Evolutionary conservation across 495 filamentous ascomycete species (phyloP).

Genomic region (Hypoxylon rickii): DNA sequence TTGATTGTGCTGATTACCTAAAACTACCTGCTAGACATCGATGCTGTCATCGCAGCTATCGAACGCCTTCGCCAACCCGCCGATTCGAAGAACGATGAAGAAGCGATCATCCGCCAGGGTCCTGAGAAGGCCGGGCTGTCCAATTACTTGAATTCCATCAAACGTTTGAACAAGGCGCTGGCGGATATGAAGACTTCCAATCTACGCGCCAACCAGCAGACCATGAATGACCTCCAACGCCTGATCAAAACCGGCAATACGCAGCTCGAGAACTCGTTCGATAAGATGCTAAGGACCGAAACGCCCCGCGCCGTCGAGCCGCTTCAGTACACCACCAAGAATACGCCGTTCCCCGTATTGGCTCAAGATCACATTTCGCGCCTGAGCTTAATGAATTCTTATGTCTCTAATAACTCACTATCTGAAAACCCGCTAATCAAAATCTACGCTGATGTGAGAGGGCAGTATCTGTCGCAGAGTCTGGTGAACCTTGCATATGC

Average conservation of each 20-base stretch:
- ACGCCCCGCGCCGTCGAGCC: constrained; percentile 80
- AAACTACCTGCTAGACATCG: constrained; percentile 65
- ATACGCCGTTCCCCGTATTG: constrained; percentile 57
- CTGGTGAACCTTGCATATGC: constrained; percentile 85
- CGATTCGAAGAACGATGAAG: constrained; percentile 85
- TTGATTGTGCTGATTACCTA: constrained; percentile 7
- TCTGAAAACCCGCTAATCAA: constrained; percentile 68
- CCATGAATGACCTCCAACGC: constrained; percentile 75
- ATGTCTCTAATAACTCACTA: constrained; percentile 52
- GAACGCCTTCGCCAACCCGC: constrained; percentile 85
- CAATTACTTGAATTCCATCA: constrained; percentile 87
- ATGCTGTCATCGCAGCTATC: constrained; percentile 81
- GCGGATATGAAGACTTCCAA: constrained; percentile 82
- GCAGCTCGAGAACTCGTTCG: constrained; percentile 81
- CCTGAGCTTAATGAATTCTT: constrained; percentile 57
- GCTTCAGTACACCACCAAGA: constrained; percentile 90
- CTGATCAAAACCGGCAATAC: constrained; percentile 77
- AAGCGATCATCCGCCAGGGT: constrained; percentile 84
- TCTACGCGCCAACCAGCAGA: constrained; percentile 86
- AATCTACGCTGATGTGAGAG: constrained; percentile 83
- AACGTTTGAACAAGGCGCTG: constrained; percentile 81
- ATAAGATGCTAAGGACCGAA: constrained; percentile 69
- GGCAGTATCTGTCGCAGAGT: constrained; percentile 78
- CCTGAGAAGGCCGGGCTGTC: constrained; percentile 78
- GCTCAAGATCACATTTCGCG: constrained; percentile 54